Base-by-base conservation (phyloP, 2,329 filamentous ascomycete genomes). In the Eurotiales sp. region DNA sequence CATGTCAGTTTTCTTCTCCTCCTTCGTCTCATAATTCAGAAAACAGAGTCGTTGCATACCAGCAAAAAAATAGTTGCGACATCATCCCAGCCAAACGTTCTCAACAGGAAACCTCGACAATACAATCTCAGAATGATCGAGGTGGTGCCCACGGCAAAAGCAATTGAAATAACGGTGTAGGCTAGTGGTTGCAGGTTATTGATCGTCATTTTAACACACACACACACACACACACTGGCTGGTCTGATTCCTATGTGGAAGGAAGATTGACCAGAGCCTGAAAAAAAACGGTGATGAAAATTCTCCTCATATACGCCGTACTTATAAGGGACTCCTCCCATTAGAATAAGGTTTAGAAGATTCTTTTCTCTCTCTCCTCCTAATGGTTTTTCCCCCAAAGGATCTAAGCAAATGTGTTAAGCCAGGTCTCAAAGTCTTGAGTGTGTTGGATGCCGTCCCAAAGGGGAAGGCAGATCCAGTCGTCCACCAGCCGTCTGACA, bases 81-180 rank as follows among this genome's bases (percentile, higher is more conserved):
- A n/a, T 41, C 39, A 25, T 41, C 39, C 12, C 39, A 22, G 19
- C 39, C 39, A 41, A 41, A 41, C 6, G 39, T 41, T 15, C 39
- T 25, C 19, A 41, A 25, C 5, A 41, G 10, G 15, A 41, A 25
- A 25, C 21, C 39, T 25, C 39, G 39, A 8, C 39, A 41, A 23
- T 41, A 41, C 39, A 41, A 41, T 41, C 39, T 22, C 39, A 41
- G 15, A 23, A 41, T 25, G 21, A 41, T 25, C 23, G 39, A 41
- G 21, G 21, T 41, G 3, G 39, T 41, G 21, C 39, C 39, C 25
- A 41, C n/a, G 21, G 39, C 39, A 25, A 41, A 41, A n/a, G 39
- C 39, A 41, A 41, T 22, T 14, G 39, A 41, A 25, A 41, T 25
- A 25, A 41, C n/a, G n/a, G 15, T 41, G 39, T 41, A 41, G 21